Conservation (phyloP, 345 rosid genomes). For the Aethionema arabicum region DNA sequence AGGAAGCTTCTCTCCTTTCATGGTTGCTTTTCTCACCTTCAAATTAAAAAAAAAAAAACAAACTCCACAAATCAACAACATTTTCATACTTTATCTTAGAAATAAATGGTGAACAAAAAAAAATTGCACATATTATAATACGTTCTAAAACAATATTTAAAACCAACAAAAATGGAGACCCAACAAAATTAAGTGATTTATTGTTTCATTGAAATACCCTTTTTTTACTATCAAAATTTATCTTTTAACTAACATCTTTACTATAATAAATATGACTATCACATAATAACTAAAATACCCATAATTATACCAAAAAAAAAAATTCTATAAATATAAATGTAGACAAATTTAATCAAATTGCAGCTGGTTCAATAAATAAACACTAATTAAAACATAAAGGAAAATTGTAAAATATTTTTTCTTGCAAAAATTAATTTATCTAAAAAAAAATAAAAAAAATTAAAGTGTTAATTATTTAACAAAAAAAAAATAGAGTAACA, state of each 20-base stretch:
- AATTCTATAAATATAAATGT: not conserved
- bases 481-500: not conserved
- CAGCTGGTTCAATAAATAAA: not conserved
- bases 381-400: not conserved
- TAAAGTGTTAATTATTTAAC: not conserved
- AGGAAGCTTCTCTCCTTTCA: constrained; percentile 52
- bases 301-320: not conserved
- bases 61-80: constrained; percentile 3
- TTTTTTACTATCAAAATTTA: no score
- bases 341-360: no score
- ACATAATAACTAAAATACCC: not conserved
- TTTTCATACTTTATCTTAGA: not conserved
- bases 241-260: no score
- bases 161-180: not conserved
- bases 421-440: not conserved
- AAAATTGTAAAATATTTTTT: not conserved
- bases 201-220: no score
- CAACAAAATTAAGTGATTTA: no score
- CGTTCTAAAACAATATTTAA: not conserved
- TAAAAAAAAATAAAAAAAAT: no score
- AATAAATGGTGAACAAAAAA: not conserved
- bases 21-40: constrained; percentile 32
- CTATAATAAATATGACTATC: no score
- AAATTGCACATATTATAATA: not conserved
- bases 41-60: not conserved